A percentile compares a stretch with the other conserved stretches of the same genome.
phyloP scores from a whole-genome alignment of 331 rosid species.

The Erythrophleum ivorense region DNA sequence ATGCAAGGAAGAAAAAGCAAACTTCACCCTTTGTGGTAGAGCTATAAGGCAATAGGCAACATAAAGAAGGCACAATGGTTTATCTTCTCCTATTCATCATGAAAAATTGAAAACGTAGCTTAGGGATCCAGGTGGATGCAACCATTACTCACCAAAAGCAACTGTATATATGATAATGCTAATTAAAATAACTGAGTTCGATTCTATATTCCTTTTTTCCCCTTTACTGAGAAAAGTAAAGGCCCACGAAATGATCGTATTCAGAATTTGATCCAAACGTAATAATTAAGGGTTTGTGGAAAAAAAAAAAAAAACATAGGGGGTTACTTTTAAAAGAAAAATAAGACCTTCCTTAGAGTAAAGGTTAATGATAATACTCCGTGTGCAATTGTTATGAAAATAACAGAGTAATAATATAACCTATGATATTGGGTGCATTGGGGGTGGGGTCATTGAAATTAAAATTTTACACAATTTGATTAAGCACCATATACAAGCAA shows the following conservation, averaged over 20 bases:
- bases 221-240: slow-evolving; percentile 35
- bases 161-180: slow-evolving; percentile 25
- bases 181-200: slow-evolving; percentile 26
- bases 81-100: slow-evolving; percentile 42
- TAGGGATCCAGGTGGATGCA: slow-evolving; percentile 48
- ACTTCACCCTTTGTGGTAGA: slow-evolving; percentile 15
- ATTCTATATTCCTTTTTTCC: background rate
- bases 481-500: slow-evolving; percentile 23
- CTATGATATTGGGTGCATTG: slow-evolving; percentile 21
- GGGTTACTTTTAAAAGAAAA: slow-evolving; percentile 27
- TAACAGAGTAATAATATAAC: slow-evolving; percentile 38
- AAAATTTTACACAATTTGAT: background rate
- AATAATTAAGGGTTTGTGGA: slow-evolving; percentile 36
- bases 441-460: slow-evolving; percentile 29
- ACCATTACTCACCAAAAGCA: slow-evolving; percentile 36
- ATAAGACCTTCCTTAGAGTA: background rate
- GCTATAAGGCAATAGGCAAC: slow-evolving; percentile 26
- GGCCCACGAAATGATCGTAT: slow-evolving; percentile 43
- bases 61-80: slow-evolving; percentile 12
- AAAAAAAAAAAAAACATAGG: slow-evolving; percentile 32
- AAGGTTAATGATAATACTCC: slow-evolving; percentile 47
- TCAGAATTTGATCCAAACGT: slow-evolving; percentile 33
- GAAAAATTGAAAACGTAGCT: slow-evolving; percentile 24
- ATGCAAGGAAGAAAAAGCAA: slow-evolving; percentile 30
- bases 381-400: slow-evolving; percentile 43